A percentile compares a stretch with the other conserved stretches of the same genome.
Evolutionary conservation across 2,329 filamentous ascomycete species (phyloP).

Genomic region (Lachnellula suecica): DNA sequence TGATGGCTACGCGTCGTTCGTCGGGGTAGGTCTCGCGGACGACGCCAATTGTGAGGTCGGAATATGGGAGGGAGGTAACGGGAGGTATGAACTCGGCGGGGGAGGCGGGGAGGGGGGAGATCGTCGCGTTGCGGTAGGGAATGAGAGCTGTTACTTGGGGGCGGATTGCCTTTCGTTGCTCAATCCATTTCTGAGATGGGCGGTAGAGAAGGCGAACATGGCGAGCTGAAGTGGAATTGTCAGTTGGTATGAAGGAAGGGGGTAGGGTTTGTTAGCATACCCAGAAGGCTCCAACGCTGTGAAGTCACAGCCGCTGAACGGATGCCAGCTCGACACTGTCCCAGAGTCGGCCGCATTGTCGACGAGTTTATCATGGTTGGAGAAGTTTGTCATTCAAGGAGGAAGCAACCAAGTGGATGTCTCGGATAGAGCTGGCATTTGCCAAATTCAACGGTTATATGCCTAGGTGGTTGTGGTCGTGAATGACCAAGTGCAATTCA

Average conservation of each 20-base stretch:
- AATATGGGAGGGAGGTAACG: conserved; percentile 54
- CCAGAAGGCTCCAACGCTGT: conserved; percentile 13
- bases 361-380: conserved; percentile 27
- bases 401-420: conserved; percentile 4
- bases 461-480: not conserved
- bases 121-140: conserved; percentile 15
- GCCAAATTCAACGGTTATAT: not conserved
- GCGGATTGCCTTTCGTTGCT: conserved; percentile 16
- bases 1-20: conserved; percentile 82
- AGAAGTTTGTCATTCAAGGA: conserved; percentile 3
- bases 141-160: conserved; percentile 17
- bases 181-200: conserved; percentile 20
- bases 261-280: conserved; percentile 8
- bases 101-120: conserved; percentile 10
- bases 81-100: conserved; percentile 16
- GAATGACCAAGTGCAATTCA: not conserved
- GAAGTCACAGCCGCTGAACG: conserved; percentile 8
- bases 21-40: conserved; percentile 76
- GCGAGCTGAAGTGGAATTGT: conserved; percentile 12
- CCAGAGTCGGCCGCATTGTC: conserved; percentile 23
- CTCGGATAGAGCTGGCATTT: conserved; percentile 3
- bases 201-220: conserved; percentile 21
- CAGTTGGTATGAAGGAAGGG: not conserved
- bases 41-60: conserved; percentile 72
- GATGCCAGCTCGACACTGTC: conserved; percentile 26